Evolutionary conservation across 768 basidiomycete species (phyloP).

Genomic region (Mycena belliarum): DNA sequence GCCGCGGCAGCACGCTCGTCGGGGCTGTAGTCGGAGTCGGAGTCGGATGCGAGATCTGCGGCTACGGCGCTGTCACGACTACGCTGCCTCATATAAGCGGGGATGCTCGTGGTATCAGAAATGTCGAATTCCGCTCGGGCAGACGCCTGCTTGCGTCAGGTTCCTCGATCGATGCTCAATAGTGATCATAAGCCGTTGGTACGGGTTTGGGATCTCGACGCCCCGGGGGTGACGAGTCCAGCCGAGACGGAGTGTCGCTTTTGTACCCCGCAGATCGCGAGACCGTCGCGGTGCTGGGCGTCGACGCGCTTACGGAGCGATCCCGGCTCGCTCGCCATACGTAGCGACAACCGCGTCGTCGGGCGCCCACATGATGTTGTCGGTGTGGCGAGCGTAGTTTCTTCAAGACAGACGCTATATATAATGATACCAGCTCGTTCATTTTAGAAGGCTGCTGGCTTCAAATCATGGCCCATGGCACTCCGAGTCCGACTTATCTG

Average conservation of each 20-base stretch:
- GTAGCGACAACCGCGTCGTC: too few species aligned
- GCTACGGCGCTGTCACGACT: neutral
- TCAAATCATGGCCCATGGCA: too few species aligned
- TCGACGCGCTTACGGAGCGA: neutral
- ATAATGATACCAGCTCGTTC: too few species aligned
- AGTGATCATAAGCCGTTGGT: neutral
- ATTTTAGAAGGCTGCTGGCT: too few species aligned
- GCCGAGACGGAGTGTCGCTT: slow-evolving; percentile 9
- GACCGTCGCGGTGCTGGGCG: slow-evolving; percentile 3
- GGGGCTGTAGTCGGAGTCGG: neutral
- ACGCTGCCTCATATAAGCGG: neutral
- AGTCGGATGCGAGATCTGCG: neutral
- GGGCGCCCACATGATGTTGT: too few species aligned
- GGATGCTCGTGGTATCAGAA: neutral
- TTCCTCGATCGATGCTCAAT: neutral
- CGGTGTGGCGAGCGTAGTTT: too few species aligned
- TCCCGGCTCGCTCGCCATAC: slow-evolving; percentile 18
- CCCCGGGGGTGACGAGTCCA: slow-evolving; percentile 7
- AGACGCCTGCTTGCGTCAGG: neutral
- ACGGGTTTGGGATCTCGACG: neutral
- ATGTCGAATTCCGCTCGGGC: neutral
- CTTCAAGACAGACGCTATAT: too few species aligned
- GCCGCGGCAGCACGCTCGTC: neutral
- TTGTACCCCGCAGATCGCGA: neutral
- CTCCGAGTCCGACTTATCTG: too few species aligned